Evolutionary conservation across 169 alveolate genomes (phyloP), one percentile per base, ranked within the genome.

Genomic region (Babesia bigemina): DNA sequence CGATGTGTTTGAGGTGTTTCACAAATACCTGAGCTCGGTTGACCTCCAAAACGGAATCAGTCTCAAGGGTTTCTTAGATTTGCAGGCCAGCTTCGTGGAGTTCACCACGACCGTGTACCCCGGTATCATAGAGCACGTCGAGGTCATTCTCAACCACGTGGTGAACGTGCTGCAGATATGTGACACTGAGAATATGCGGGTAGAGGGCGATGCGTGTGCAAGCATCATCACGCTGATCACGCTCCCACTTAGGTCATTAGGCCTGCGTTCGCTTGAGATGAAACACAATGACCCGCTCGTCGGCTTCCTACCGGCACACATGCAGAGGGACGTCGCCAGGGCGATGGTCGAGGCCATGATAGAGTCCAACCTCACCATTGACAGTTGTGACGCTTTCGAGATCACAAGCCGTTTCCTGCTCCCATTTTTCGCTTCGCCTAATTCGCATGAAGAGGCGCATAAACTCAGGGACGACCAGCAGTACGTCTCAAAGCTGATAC

Each of bases 41-140:
- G 77, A 53, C 26, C 24, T 70, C 21, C 56, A 61, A 26, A 63
- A 42, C 0, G 73, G 69, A 6, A 63, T 63, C 0, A 62, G 45
- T 6, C 21, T 74, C 24, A 63, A 74, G 63, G 69, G 81, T 4
- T 71, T 59, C 42, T 36, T 81, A 28, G 82, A 71, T n/a, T 63
- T 81, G 10, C 88, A 71, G 49, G 63, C 84, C 28, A 52, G 77
- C 50, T 81, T 81, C 33, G 53, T 81, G 29, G 85, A 81, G 26
- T 81, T 81, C 63, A 81, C 85, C n/a, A 45, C 79, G 9, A 72
- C 77, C 17, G 71, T 81, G 0, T 81, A 81, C 49, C 88, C 88
- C n/a, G 88, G 85, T 17, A 48, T 69, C 13, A 58, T 71, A 8
- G 88, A 81, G 63, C 85, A 81, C 56, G 73, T 81, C 16, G 86